Percentiles rank a stretch among this genome's conserved stretches.
Evolutionary conservation across 495 filamentous ascomycete genomes (phyloP).

Genomic region (Hypomontagnella submonticulosa): DNA sequence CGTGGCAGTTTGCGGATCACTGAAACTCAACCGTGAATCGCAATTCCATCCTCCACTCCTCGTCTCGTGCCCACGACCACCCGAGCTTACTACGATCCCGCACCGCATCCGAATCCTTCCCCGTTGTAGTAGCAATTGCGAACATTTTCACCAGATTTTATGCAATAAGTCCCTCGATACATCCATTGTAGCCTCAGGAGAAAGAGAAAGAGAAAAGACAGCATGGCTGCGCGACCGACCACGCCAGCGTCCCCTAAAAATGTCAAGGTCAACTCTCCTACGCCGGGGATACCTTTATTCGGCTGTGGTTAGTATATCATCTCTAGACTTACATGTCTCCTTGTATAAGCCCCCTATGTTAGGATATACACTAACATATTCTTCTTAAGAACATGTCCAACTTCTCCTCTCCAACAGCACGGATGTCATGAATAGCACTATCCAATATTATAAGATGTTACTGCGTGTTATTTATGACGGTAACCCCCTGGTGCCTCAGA

Average conservation of each 20-base stretch:
- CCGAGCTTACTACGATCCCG: conserved; percentile 8
- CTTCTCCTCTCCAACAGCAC: conserved; percentile 61
- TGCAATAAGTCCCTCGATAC: conserved; percentile 8
- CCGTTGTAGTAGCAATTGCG: conserved; percentile 4
- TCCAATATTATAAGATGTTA: conserved; percentile 65
- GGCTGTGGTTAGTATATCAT: conserved; percentile 61
- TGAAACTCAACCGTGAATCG: no score
- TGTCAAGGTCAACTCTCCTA: conserved; percentile 61
- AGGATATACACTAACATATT: conserved; percentile 36
- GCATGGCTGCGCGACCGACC: conserved; percentile 57
- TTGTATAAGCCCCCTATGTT: not conserved
- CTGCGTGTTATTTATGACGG: conserved; percentile 62
- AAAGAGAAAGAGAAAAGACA: conserved; percentile 17
- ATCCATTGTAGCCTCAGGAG: not conserved
- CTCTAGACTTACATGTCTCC: not conserved
- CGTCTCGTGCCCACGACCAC: not conserved
- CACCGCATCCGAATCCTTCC: not conserved
- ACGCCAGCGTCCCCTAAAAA: conserved; percentile 66
- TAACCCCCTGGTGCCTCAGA: conserved; percentile 61
- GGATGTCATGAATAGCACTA: conserved; percentile 60
- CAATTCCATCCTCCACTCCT: not conserved
- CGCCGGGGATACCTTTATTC: conserved; percentile 62
- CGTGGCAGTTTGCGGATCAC: no score
- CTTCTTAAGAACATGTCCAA: conserved; percentile 63
- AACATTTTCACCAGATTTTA: conserved; percentile 3